Base-by-base conservation (phyloP, 2,329 filamentous ascomycete genomes). In the Alternaria atra region DNA sequence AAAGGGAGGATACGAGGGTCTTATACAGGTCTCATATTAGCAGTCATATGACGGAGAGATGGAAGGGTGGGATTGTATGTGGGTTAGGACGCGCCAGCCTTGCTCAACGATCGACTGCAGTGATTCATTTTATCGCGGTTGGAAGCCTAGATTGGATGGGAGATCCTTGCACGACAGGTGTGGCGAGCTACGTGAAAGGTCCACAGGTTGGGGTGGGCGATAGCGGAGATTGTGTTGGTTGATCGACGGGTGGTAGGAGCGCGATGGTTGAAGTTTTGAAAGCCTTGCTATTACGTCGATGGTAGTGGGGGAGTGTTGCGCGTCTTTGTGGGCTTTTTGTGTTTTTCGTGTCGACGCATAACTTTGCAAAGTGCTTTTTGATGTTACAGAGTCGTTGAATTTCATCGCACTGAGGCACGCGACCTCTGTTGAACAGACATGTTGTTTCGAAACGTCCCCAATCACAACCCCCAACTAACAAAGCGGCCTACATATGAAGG, bases 21-120 rank as follows among this genome's bases (percentile, higher is more conserved):
- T 68, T 67, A 66, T 68, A 64, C 47, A 54, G n/a, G 35, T 29
- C 34, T 44, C 56, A 63, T 55, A 65, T 67, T 65, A 63, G n/a
- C 52, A 44, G 17, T 61, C 46, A 60, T 57, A 65, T 60, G 56
- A 64, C 40, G 40, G 42, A 44, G 44, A 8, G 35, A 40, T 53
- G 57, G 30, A 40, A 40, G 37, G 37, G 37, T 23, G 10, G 37
- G 12, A 40, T 40, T 12, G 9, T 17, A 23, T 17, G 52, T 56
- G 46, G 39, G 55, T 50, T 29, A 27, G 51, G 43, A 57, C 61
- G 58, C 58, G 56, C 64, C 57, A 63, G 57, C 60, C 62, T 61
- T 50, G 60, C 44, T 35, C 50, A 39, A 39, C 40, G 48, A 52
- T 58, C 30, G 46, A 50, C 53, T 51, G 44, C 23, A 13, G 44